These are phyloP conservation scores for Fusarium zealandicum DNA, from an alignment of 2,329 filamentous ascomycete species.

Conservation along the genomic window DNA sequence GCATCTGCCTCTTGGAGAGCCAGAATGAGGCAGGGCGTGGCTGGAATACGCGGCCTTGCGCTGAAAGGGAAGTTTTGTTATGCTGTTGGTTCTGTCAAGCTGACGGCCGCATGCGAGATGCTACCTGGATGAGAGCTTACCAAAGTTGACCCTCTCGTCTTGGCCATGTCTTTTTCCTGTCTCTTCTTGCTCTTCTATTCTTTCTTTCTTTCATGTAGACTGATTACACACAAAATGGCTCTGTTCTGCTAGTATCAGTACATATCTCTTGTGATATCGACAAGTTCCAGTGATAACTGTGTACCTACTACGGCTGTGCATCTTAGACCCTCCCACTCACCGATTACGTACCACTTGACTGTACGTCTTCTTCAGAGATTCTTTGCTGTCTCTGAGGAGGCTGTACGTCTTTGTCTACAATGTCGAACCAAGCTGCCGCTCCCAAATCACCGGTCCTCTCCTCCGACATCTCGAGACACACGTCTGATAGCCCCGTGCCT, in stretches of 20 bases:
- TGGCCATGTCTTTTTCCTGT: background rate
- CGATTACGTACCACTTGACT: background rate
- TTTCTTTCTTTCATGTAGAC: background rate
- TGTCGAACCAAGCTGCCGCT: conserved; percentile 2
- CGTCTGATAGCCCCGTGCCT: background rate
- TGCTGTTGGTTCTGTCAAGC: background rate
- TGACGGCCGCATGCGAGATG: no score
- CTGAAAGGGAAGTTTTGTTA: background rate
- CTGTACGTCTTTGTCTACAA: background rate
- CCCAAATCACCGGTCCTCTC: conserved; percentile 7
- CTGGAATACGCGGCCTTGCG: background rate
- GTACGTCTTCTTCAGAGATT: conserved; percentile 8
- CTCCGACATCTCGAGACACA: conserved; percentile 18
- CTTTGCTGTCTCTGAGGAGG: background rate
- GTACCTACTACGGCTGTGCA: no score
- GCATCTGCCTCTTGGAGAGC: background rate
- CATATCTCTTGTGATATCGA: background rate
- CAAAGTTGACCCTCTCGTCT: background rate
- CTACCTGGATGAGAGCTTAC: no score
- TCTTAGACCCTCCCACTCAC: background rate
- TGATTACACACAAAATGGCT: background rate
- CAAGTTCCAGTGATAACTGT: background rate
- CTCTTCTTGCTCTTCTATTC: background rate
- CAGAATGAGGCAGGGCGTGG: background rate
- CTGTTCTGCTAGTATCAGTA: background rate